phyloP scores from a whole-genome alignment of 2,329 filamentous ascomycete species.

The Epichloe aotearoae region DNA sequence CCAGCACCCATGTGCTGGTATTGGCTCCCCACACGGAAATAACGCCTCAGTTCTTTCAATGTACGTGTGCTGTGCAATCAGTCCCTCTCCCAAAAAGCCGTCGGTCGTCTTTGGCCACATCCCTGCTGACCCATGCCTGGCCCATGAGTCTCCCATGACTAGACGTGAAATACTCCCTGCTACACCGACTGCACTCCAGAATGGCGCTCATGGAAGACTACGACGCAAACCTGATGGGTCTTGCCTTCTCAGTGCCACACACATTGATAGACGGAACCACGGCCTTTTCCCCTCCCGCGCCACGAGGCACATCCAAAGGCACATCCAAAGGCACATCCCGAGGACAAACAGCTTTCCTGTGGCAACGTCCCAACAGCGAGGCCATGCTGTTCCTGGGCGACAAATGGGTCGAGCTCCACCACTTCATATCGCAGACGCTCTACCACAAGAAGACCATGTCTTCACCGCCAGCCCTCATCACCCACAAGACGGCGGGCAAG shows the following conservation, averaged over 20 bases:
- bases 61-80: conserved; percentile 22
- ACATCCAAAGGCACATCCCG: neutral
- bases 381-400: conserved; percentile 73
- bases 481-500: conserved; percentile 49
- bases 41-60: conserved; percentile 72
- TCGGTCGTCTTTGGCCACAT: neutral
- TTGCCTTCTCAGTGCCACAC: conserved; percentile 65
- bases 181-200: conserved; percentile 65
- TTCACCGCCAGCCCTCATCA: conserved; percentile 26
- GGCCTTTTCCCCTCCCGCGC: conserved; percentile 35
- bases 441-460: conserved; percentile 25
- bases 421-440: conserved; percentile 57
- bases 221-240: conserved; percentile 52
- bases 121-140: conserved; percentile 8
- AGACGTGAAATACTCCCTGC: conserved; percentile 62
- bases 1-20: conserved; percentile 63
- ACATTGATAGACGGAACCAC: conserved; percentile 47
- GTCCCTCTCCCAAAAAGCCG: too few species aligned
- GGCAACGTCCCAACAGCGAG: conserved; percentile 73
- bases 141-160: conserved; percentile 8
- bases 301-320: conserved; percentile 5
- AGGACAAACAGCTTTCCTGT: conserved; percentile 52
- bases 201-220: conserved; percentile 28
- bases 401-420: conserved; percentile 77
- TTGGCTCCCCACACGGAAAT: conserved; percentile 73